Evolutionary conservation across 805 yeast genomes (phyloP).

Genomic region (Nakazawaea ishiwadae): DNA sequence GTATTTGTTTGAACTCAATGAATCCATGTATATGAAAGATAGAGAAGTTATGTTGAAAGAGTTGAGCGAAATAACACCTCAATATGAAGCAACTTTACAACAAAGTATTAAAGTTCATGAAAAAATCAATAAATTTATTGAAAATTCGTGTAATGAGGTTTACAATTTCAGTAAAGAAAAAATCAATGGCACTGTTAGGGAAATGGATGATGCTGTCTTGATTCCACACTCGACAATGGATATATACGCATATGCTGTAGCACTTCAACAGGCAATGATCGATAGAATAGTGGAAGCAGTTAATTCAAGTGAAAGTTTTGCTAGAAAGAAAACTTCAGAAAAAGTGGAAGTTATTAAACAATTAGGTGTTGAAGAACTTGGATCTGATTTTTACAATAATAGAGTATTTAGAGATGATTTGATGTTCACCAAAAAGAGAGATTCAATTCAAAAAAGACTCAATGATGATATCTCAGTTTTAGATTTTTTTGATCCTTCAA

Average conservation of each 20-base stretch:
- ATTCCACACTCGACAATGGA: conserved; percentile 50
- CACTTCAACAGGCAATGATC: conserved; percentile 65
- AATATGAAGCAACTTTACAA: conserved; percentile 45
- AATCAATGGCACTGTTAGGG: conserved; percentile 47
- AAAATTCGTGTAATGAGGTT: conserved; percentile 48
- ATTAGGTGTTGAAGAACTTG: conserved; percentile 61
- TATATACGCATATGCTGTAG: conserved; percentile 63
- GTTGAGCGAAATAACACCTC: conserved; percentile 54
- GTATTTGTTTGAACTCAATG: conserved; percentile 50
- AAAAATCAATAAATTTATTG: conserved; percentile 58
- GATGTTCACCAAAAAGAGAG: conserved; percentile 79
- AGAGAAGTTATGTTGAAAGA: conserved; percentile 35
- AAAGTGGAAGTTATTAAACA: conserved; percentile 59
- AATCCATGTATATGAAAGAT: conserved; percentile 41
- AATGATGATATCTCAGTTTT: conserved; percentile 53
- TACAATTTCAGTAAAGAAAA: conserved; percentile 56
- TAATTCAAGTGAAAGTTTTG: conserved; percentile 57
- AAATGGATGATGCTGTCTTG: conserved; percentile 25
- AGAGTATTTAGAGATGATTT: conserved; percentile 63
- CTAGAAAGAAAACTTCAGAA: conserved; percentile 53
- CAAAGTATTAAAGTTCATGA: conserved; percentile 54
- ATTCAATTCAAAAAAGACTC: conserved; percentile 53
- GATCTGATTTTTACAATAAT: conserved; percentile 54
- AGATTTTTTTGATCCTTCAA: conserved; percentile 80
- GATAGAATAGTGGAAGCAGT: conserved; percentile 64